Evolutionary conservation across 108 stramenopile genomes (phyloP), one percentile per base, ranked within the genome.

Genomic region (Cyclotella cryptica): DNA sequence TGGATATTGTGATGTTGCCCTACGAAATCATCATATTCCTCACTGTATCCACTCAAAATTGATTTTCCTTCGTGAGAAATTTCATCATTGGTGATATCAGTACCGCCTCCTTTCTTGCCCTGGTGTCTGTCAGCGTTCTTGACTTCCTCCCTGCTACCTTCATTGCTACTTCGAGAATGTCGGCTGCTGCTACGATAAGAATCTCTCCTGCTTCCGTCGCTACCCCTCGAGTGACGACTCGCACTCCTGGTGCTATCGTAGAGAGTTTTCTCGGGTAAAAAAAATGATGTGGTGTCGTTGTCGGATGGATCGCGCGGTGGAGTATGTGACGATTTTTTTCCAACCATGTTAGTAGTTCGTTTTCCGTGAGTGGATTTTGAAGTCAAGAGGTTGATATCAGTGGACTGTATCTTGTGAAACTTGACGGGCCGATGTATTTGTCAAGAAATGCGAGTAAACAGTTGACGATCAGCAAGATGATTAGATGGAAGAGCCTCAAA

Each of bases 221-320:
- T 30, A 40, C 8, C 19, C 8, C 19, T 51, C n/a, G 49, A 19
- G 8, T 18, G 49, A 8, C 49, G 49, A 51, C 19, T 18, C n/a
- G 1, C 8, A 51, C 19, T 18, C 8, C 18, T 18, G 8, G 49
- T 19, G 49, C 8, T 19, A 8, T 51, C 19, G 49, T 22, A 55
- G 55, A 24, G 11, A 40, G 22, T 14, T 17, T 62, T 62, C 1
- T n/a, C 40, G 18, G 61, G 19, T 14, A 62, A 17, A 17, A 42
- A 62, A 12, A 2, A 6, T 27, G 61, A 35, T 30, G 61, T 35
- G 29, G 17, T 17, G 39, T 62, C 61, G 40, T 40, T 21, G 61
- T 62, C 61, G 18, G 61, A 62, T 42, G 61, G 61, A 39, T 62
- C 61, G 18, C 61, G 61, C 35, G 61, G 39, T 62, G 6, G 61